Evolutionary conservation across 2,329 filamentous ascomycete genomes (phyloP).

Genomic region (Raffaelea arxii): DNA sequence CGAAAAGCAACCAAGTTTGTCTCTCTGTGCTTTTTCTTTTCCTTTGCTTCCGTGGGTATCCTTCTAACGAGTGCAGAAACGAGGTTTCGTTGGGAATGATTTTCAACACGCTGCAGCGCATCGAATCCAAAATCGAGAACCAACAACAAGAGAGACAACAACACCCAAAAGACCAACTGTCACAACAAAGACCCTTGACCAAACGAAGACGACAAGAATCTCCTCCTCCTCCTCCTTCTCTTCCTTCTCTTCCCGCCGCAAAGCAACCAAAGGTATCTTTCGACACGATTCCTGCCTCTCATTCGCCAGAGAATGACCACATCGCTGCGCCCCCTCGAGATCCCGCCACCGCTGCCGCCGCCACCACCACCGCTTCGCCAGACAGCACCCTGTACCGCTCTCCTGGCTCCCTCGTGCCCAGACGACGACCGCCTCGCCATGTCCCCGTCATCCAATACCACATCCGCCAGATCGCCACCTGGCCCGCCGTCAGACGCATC

Average conservation of each 20-base stretch:
- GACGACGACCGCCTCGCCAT: constrained; percentile 1
- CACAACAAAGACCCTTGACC: too few species aligned
- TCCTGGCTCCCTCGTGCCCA: neutral
- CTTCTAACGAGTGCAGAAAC: constrained; percentile 25
- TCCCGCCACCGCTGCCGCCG: neutral
- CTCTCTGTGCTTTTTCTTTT: neutral
- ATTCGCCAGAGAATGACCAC: constrained; percentile 4
- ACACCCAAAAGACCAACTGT: neutral
- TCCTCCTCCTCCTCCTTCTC: too few species aligned
- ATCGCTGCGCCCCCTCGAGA: constrained; percentile 6
- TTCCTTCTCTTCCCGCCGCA: too few species aligned
- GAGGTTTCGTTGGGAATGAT: constrained; percentile 44
- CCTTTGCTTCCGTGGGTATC: neutral
- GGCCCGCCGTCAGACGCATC: constrained; percentile 10
- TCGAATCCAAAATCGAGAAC: constrained; percentile 41
- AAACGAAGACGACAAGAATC: too few species aligned
- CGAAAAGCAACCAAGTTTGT: constrained; percentile 39
- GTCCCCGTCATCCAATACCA: constrained; percentile 14
- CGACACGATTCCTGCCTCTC: too few species aligned
- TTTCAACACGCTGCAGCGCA: constrained; percentile 41
- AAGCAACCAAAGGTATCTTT: too few species aligned
- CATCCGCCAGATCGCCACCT: constrained; percentile 12
- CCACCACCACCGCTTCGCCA: neutral
- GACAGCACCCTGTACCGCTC: too few species aligned
- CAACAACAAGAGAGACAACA: neutral